phyloP scores from a whole-genome alignment of 805 yeast genomes.

The Cyberlindnera maritima region DNA sequence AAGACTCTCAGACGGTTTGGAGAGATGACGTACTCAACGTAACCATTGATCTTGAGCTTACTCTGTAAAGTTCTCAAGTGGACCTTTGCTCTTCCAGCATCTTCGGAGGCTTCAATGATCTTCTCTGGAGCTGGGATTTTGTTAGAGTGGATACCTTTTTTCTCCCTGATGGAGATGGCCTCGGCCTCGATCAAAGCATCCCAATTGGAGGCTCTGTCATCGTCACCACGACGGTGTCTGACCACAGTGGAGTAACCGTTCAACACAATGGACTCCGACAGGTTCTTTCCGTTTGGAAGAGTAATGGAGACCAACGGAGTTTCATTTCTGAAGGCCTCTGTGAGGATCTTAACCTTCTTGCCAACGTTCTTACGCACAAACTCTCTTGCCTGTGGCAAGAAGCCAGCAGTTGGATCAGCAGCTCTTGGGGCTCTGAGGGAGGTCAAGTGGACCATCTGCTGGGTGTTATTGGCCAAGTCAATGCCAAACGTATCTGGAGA shows the following conservation, averaged over 20 bases:
- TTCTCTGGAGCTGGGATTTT: constrained; percentile 57
- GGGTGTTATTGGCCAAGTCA: constrained; percentile 44
- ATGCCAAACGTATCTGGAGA: constrained; percentile 67
- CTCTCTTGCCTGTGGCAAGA: constrained; percentile 68
- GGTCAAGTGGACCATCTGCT: constrained; percentile 65
- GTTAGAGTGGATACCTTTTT: constrained; percentile 60
- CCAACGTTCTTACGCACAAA: constrained; percentile 73
- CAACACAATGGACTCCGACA: constrained; percentile 57
- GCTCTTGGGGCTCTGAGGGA: constrained; percentile 75
- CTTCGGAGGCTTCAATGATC: constrained; percentile 78
- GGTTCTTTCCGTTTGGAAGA: constrained; percentile 50
- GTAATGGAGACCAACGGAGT: constrained; percentile 63
- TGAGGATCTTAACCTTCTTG: constrained; percentile 55
- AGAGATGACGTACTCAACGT: constrained; percentile 70
- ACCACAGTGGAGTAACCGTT: constrained; percentile 77
- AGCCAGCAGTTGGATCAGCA: constrained; percentile 54
- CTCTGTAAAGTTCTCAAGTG: constrained; percentile 68
- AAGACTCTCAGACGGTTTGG: constrained; percentile 63
- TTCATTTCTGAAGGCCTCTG: constrained; percentile 69
- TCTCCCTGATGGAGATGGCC: constrained; percentile 49
- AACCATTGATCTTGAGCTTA: constrained; percentile 60
- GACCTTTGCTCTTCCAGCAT: constrained; percentile 66
- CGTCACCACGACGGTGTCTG: constrained; percentile 70
- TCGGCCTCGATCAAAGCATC: constrained; percentile 73
- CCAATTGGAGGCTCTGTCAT: constrained; percentile 72